These are phyloP conservation scores for Monilinia fructigena DNA, from an alignment of 2,329 filamentous ascomycete genomes.

Conservation along the genomic window DNA sequence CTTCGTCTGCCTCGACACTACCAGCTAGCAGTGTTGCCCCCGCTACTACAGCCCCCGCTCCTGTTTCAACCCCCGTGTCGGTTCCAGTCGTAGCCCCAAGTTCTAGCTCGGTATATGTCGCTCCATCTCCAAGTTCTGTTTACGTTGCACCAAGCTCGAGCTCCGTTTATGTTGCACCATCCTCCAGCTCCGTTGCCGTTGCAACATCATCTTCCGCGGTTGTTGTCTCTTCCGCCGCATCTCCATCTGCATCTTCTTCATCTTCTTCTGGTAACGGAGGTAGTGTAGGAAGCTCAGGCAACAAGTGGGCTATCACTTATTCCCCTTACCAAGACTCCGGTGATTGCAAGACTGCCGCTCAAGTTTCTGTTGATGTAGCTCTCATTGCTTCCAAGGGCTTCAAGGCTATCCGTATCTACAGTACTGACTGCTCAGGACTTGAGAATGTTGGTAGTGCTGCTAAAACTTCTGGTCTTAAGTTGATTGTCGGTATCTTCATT, in stretches of 20 bases:
- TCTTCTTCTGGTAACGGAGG: constrained; percentile 33
- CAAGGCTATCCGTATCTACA: constrained; percentile 77
- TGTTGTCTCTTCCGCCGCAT: constrained; percentile 32
- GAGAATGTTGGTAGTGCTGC: constrained; percentile 70
- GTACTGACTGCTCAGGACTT: constrained; percentile 84
- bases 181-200: neutral
- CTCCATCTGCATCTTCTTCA: constrained; percentile 52
- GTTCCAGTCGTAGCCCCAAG: constrained; percentile 27
- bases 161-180: neutral
- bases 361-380: constrained; percentile 60
- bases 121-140: neutral
- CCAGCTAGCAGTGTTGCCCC: constrained; percentile 3
- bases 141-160: constrained; percentile 10
- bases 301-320: constrained; percentile 73
- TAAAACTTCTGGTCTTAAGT: constrained; percentile 63
- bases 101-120: constrained; percentile 32
- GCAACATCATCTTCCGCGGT: constrained; percentile 40
- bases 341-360: constrained; percentile 61
- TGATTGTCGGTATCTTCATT: constrained; percentile 89
- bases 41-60: constrained; percentile 38
- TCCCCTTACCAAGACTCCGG: constrained; percentile 64
- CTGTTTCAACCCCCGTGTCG: neutral
- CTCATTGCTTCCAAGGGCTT: constrained; percentile 66
- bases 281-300: constrained; percentile 29
- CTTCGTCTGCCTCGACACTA: constrained; percentile 40